phyloP scores from a whole-genome alignment of 345 rosid species.

The Camelina laxa region DNA sequence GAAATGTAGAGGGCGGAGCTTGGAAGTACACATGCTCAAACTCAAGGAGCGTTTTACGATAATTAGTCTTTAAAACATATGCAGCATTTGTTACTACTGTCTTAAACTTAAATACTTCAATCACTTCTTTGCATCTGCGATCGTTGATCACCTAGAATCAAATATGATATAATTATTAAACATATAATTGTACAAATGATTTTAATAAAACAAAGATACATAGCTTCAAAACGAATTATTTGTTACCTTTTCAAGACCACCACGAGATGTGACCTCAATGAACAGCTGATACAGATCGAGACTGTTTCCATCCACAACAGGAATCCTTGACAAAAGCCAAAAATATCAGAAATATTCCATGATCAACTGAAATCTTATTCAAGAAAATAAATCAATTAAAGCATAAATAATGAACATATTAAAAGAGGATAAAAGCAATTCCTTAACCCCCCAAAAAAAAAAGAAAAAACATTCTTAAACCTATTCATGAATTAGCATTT shows the following conservation, averaged over 20 bases:
- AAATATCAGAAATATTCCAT: not conserved
- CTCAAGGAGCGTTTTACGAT: conserved; percentile 62
- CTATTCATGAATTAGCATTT: conserved; percentile 4
- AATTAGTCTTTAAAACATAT: conserved; percentile 64
- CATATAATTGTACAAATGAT: not conserved
- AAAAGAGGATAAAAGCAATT: not conserved
- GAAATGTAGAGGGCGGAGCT: conserved; percentile 44
- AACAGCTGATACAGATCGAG: conserved; percentile 81
- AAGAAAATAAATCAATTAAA: not conserved
- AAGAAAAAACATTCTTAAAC: not conserved
- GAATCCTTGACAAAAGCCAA: conserved; percentile 52
- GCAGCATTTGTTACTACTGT: conserved; percentile 76
- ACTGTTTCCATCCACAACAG: conserved; percentile 61
- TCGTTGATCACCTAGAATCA: conserved; percentile 60
- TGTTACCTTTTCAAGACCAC: conserved; percentile 62
- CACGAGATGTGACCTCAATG: conserved; percentile 73
- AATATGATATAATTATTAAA: not conserved
- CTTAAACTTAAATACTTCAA: conserved; percentile 61
- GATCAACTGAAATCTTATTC: not conserved
- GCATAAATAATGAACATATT: not conserved
- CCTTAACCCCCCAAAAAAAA: not conserved
- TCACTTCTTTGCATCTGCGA: conserved; percentile 83
- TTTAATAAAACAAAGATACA: not conserved
- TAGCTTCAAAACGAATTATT: not conserved
- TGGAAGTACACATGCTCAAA: conserved; percentile 77